These are phyloP conservation scores for Oryza glaberrima DNA, from an alignment of 176 grass and related monocot species.

Conservation along the genomic window DNA sequence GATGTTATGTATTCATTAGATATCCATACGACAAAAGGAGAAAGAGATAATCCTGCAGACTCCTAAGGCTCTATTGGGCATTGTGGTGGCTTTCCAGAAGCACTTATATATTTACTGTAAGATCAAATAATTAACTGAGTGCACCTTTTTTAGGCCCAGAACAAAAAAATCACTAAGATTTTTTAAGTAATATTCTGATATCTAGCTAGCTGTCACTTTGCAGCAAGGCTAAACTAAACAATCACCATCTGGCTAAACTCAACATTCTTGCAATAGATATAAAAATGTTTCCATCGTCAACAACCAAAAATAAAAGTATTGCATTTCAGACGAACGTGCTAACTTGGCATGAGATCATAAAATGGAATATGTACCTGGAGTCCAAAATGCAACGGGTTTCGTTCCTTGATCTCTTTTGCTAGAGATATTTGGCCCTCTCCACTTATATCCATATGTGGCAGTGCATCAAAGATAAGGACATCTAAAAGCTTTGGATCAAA, in stretches of 20 bases:
- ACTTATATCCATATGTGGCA: constrained; percentile 86
- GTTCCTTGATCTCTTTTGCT: constrained; percentile 95
- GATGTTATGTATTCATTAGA: neutral
- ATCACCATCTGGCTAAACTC: constrained; percentile 13
- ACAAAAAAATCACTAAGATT: constrained; percentile 24
- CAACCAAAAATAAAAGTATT: constrained; percentile 6
- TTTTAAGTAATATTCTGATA: neutral
- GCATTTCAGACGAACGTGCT: constrained; percentile 28
- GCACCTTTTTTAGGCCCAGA: constrained; percentile 8
- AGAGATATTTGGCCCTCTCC: constrained; percentile 78
- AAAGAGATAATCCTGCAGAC: neutral
- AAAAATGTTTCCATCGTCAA: neutral
- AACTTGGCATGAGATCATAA: neutral
- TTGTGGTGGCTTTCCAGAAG: neutral
- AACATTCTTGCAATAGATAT: neutral
- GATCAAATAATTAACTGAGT: neutral
- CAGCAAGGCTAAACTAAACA: constrained; percentile 12
- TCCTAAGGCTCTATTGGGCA: neutral
- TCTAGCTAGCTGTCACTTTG: constrained; percentile 1
- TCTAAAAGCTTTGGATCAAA: constrained; percentile 93
- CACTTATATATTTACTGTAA: neutral
- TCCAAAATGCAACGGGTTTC: constrained; percentile 84
- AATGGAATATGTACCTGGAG: constrained; percentile 71
- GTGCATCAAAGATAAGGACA: constrained; percentile 93
- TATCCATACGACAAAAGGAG: neutral